Conservation (phyloP, 2,329 filamentous ascomycete species). For the Aphanoascus verrucosus region DNA sequence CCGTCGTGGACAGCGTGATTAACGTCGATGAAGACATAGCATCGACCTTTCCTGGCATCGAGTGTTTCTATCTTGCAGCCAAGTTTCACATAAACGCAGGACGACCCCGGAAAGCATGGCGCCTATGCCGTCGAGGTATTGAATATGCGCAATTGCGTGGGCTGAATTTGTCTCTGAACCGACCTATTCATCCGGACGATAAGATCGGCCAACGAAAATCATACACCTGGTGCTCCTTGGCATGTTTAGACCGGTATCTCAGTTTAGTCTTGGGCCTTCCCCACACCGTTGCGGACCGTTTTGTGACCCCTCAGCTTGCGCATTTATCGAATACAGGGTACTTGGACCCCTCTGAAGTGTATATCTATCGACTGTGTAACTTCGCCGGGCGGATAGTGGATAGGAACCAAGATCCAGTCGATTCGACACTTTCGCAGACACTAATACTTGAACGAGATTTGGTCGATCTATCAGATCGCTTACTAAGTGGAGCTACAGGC, state of each 20-base stretch:
- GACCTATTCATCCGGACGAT: slow-evolving; percentile 21
- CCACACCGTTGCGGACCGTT: slow-evolving; percentile 29
- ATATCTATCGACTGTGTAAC: slow-evolving; percentile 25
- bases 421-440: slow-evolving; percentile 31
- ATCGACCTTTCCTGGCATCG: slow-evolving; percentile 43
- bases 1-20: slow-evolving; percentile 40
- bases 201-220: slow-evolving; percentile 24
- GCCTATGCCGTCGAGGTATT: slow-evolving; percentile 41
- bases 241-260: slow-evolving; percentile 40
- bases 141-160: slow-evolving; percentile 45
- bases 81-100: slow-evolving; percentile 48
- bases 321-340: slow-evolving; percentile 17
- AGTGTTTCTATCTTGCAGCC: slow-evolving; percentile 42
- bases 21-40: slow-evolving; percentile 42
- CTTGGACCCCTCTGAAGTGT: slow-evolving; percentile 21
- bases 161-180: slow-evolving; percentile 31
- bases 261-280: slow-evolving; percentile 47
- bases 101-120: slow-evolving; percentile 46
- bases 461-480: slow-evolving; percentile 22
- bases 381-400: slow-evolving; percentile 33
- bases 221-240: slow-evolving; percentile 34
- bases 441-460: slow-evolving; percentile 35
- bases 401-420: slow-evolving; percentile 30
- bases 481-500: slow-evolving; percentile 19
- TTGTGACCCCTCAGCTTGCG: slow-evolving; percentile 24